Evolutionary conservation across 2,329 filamentous ascomycete genomes (phyloP), one percentile per base, ranked within the genome.

Genomic region (Aspergillus pseudonomiae): DNA sequence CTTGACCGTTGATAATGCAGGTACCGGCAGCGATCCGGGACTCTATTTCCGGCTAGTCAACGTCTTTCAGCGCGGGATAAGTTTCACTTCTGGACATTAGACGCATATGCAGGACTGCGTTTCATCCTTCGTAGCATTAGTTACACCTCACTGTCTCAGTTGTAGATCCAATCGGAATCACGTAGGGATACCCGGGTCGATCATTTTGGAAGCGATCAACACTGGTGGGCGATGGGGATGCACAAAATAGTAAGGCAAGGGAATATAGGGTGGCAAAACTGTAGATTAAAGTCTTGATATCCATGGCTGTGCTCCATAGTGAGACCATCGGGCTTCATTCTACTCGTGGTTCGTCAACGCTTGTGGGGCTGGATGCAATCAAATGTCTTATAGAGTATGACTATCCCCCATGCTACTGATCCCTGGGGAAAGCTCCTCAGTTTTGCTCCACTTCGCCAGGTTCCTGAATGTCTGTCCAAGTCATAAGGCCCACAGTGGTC

Each of bases 141-240:
- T n/a, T 1, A 4, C 32, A 36, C 52, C 6, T 36, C 16, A 28
- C 11, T 34, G 52, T 54, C 52, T 36, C 52, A 36, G 30, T 6
- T 14, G 32, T 36, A 54, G n/a, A 36, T 36, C 52, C 52, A 54
- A 54, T 54, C 21, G 21, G 52, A 26, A 6, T 12, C 32, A 39
- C 34, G 32, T 39, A 14, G 21, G 6, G 30, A 24, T 26, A 19
- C 21, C 52, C 21, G 34, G 10, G 32, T 39, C 34, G 32, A 55
- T 39, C 52, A 39, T 55, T 55, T 39, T 16, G 32, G 52, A 21
- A 55, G 21, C 52, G 52, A 55, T 55, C 52, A 55, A 39, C 52
- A 24, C n/a, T 3, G 21, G 19, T 39, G 21, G 32, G 6, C 4
- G 52, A 16, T 55, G 52, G 26, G 52, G 52, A 55, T 55, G 39